Base-by-base conservation (phyloP, 192 early-diverging fungal genomes). In the Hyaloraphidium curvatum region DNA sequence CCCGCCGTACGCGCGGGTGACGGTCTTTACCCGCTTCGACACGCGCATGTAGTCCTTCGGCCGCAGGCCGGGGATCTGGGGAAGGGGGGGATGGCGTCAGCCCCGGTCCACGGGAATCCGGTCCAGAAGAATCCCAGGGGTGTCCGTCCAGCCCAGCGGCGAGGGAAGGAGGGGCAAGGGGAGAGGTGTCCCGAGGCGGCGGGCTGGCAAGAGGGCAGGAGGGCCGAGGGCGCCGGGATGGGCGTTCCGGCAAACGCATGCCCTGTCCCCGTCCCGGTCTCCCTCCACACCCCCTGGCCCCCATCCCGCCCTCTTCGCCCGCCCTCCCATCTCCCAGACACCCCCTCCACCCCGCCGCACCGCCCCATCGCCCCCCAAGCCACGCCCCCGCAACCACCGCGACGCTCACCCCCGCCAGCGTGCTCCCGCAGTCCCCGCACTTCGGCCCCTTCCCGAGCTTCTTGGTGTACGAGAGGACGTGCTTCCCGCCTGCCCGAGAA, bases 1-100 rank as follows among this genome's bases (percentile, higher is more conserved):
- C 56, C 94, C 94, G 73, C 94, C 94, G 69, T 97, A 97, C 43
- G 91, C 84, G 62, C 94, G 87, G 67, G 72, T 78, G 57, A 97
- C 90, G 67, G 64, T 67, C 86, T 94, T 93, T 69, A 91, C 74
- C 69, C 76, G 78, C 77, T 87, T 87, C 67, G 87, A 89, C 61
- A 97, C 69, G 59, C 79, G 77, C 55, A 83, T 71, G 81, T 86
- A 95, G 72, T 86, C 78, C 58, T 76, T 78, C 54, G 94, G 87
- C 68, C 90, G 88, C 59, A 97, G 87, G 59, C 83, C 81, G 50
- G 86, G 84, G 67, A 91, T 73, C 80, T 80, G 51, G 33, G 33
- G 33, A 7, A 37, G 33, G 33, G 33, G 33, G 33, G 33, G 33
- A n/a, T n/a, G n/a, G n/a, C n/a, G n/a, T n/a, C n/a, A n/a, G n/a